A percentile compares a stretch with the other conserved stretches of the same genome.
phyloP scores from a whole-genome alignment of 2,329 filamentous ascomycete genomes.

The Alternaria triticimaculans region DNA sequence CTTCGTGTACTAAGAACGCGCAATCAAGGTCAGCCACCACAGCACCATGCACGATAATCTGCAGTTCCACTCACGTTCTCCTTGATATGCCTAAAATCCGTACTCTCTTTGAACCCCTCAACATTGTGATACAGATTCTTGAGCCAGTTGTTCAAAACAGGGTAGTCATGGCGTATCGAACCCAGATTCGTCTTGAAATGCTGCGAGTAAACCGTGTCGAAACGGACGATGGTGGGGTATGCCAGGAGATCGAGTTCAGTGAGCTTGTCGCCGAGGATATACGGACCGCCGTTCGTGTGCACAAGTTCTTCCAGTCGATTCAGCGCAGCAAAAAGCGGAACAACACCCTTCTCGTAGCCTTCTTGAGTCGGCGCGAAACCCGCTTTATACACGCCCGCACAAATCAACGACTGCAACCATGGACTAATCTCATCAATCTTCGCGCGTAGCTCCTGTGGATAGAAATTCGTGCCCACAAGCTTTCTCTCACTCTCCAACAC shows the following conservation, averaged over 20 bases:
- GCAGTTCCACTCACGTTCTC: conserved; percentile 58
- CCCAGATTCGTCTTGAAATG: conserved; percentile 72
- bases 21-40: background rate
- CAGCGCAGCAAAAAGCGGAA: conserved; percentile 64
- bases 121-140: conserved; percentile 66
- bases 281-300: conserved; percentile 59
- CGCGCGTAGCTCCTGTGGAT: conserved; percentile 56
- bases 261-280: conserved; percentile 60
- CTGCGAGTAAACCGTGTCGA: conserved; percentile 68
- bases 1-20: conserved; percentile 60
- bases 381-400: conserved; percentile 66
- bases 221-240: conserved; percentile 65
- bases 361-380: conserved; percentile 65
- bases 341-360: conserved; percentile 61
- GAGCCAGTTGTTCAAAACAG: conserved; percentile 66
- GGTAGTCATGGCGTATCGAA: conserved; percentile 66
- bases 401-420: conserved; percentile 65
- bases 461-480: conserved; percentile 43
- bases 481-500: conserved; percentile 48
- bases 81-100: conserved; percentile 72
- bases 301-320: conserved; percentile 64
- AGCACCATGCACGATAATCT: background rate
- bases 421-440: conserved; percentile 61
- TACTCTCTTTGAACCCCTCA: conserved; percentile 63
- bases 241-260: conserved; percentile 67